A percentile compares a stretch with the other conserved stretches of the same genome.
Evolutionary conservation across 768 basidiomycete species (phyloP).

Genomic region (Leccinum longicurvipes): DNA sequence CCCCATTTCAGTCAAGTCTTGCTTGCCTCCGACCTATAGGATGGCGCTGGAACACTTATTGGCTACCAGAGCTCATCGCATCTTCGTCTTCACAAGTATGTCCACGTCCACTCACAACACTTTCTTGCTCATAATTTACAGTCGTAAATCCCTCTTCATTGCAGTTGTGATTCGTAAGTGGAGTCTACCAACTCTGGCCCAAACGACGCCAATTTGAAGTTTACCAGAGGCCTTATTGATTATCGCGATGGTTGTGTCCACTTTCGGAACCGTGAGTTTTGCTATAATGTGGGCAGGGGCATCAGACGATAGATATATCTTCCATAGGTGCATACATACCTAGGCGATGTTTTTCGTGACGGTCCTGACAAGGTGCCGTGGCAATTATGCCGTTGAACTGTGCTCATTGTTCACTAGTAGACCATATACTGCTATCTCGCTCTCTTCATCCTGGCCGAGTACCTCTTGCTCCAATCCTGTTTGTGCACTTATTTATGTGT

Average conservation of each 20-base stretch:
- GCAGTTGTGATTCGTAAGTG: constrained; percentile 61
- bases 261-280: constrained; percentile 57
- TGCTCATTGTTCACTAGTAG: constrained; percentile 42
- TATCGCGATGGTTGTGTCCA: constrained; percentile 67
- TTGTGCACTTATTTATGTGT: constrained; percentile 1
- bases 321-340: constrained; percentile 45
- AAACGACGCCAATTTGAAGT: constrained; percentile 2
- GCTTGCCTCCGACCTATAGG: constrained; percentile 16
- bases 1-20: constrained; percentile 9
- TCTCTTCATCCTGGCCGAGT: constrained; percentile 82
- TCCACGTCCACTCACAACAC: constrained; percentile 1
- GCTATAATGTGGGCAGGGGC: background rate
- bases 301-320: constrained; percentile 2
- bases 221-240: constrained; percentile 69
- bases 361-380: constrained; percentile 51
- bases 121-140: constrained; percentile 6
- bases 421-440: constrained; percentile 84
- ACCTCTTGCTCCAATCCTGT: constrained; percentile 19
- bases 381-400: background rate
- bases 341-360: constrained; percentile 13
- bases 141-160: constrained; percentile 1
- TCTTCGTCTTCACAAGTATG: constrained; percentile 71
- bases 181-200: background rate
- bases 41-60: constrained; percentile 75
- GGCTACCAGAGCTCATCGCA: constrained; percentile 66